These are phyloP conservation scores for Alloteropsis semialata DNA, from an alignment of 176 grass and related monocot genomes.

Conservation along the genomic window DNA sequence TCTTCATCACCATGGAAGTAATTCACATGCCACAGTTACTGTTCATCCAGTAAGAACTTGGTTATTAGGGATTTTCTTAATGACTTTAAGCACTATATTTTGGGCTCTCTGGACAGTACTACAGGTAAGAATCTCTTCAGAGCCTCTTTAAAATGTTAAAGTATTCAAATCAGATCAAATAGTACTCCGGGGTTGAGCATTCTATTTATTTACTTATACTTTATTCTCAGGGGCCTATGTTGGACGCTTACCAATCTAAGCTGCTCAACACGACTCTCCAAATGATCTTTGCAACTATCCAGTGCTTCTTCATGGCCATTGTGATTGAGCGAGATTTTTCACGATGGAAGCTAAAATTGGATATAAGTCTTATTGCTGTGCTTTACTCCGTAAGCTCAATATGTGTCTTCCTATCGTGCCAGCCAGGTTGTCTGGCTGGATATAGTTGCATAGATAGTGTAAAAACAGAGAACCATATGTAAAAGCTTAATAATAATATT, in stretches of 20 bases:
- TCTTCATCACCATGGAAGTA: not conserved
- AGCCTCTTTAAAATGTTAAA: not conserved
- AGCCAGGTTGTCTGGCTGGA: not conserved
- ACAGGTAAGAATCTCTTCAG: constrained; percentile 25
- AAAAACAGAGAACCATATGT: not conserved
- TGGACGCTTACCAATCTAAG: constrained; percentile 47
- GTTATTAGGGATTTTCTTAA: constrained; percentile 49
- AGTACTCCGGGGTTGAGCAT: not conserved
- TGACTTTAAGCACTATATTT: not conserved
- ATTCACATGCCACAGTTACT: not conserved
- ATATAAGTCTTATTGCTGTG: constrained; percentile 32
- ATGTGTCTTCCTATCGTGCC: not conserved
- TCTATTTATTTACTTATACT: not conserved
- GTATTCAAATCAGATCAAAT: not conserved
- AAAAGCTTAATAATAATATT: not conserved
- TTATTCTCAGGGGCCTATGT: constrained; percentile 37
- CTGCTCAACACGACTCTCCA: constrained; percentile 51
- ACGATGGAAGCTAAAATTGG: constrained; percentile 39
- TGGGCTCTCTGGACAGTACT: constrained; percentile 61
- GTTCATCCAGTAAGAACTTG: constrained; percentile 12
- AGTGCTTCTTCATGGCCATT: constrained; percentile 50
- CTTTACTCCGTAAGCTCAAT: constrained; percentile 35
- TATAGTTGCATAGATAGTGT: too few relatives aligned
- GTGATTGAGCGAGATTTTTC: constrained; percentile 51
- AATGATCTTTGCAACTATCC: constrained; percentile 43